Base-by-base conservation (phyloP, 2,329 filamentous ascomycete genomes). In the Coniosporium uncinatum region DNA sequence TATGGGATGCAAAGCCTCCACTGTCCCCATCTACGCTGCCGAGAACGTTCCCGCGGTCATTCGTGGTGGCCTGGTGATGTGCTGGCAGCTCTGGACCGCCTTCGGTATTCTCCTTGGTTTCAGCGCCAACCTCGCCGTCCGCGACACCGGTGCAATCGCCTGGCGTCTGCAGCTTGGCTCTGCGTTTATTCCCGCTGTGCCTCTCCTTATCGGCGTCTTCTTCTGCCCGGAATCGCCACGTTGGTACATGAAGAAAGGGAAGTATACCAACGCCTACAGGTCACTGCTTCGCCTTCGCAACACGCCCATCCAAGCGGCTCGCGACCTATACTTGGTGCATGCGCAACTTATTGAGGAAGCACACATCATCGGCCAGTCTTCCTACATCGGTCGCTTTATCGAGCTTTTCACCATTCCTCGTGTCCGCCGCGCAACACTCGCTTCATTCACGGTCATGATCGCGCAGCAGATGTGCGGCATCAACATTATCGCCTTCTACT, bases 381-480 rank as follows among this genome's bases (percentile, higher is more conserved):
- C 53, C 16, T 41, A 64, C 19, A 60, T 67, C 47, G 64, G 54
- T 1, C 58, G 64, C 31, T 65, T 67, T 46, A 29, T 73, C 29
- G 76, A 87, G 54, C 57, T 78, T 1, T 84, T 88, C 53, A 84
- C 79, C 11, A 74, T 88, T 42, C 81, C 83, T 2, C 76, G 84
- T 36, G 69, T 85, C 11, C 76, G 82, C 14, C 75, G 83, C 32
- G 88, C 88, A 3, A 90, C 81, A 3, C 71, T 85, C 22, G 88
- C 87, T 5, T 84, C 86, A 1, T 85, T 81, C 48, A 79, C 80
- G 1, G 85, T 91, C 49, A 94, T 94, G 88, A 80, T 80, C 49
- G 67, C 65, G 0, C 78, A 82, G 51, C 78, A 82, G 52, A 73
- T 82, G 64, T 79, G 76, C 45, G 50, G n/a, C 19, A 50, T 66